Conservation (phyloP, 1,139 yeast genomes). For the Geotrichum aggregatum region DNA sequence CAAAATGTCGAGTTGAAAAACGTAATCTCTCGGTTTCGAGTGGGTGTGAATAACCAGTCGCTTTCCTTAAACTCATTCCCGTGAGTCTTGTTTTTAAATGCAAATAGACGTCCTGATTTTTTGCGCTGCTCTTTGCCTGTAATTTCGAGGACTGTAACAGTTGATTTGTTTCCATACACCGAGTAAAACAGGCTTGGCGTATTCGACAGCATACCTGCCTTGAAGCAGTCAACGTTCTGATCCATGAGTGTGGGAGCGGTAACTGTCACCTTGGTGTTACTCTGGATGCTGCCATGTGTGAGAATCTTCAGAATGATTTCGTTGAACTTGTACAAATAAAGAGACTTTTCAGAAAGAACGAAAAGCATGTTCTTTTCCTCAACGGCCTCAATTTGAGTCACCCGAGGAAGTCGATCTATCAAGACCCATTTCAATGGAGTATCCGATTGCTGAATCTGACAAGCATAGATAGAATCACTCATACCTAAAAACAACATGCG, state of each 20-base stretch:
- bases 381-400: conserved; percentile 18
- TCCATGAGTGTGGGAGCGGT: conserved; percentile 14
- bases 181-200: conserved; percentile 17
- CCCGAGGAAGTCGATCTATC: conserved; percentile 6
- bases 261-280: conserved; percentile 9
- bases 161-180: conserved; percentile 12
- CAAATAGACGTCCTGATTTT: conserved; percentile 10
- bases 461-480: conserved; percentile 14
- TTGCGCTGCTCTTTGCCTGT: conserved; percentile 8
- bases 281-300: conserved; percentile 12
- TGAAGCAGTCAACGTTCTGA: conserved; percentile 18
- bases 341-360: conserved; percentile 9
- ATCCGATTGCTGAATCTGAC: conserved; percentile 9
- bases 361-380: conserved; percentile 17
- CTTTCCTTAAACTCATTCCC: conserved; percentile 13
- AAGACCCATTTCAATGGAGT: conserved; percentile 17
- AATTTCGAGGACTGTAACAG: conserved; percentile 15
- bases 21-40: conserved; percentile 17
- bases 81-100: conserved; percentile 8
- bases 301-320: conserved; percentile 13
- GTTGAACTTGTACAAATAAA: conserved; percentile 14
- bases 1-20: conserved; percentile 20
- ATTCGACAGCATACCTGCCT: conserved; percentile 14
- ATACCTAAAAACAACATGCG: conserved; percentile 16
- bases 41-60: conserved; percentile 18